Evolutionary conservation across 805 yeast species (phyloP).

Genomic region (Candida odintsovae): DNA sequence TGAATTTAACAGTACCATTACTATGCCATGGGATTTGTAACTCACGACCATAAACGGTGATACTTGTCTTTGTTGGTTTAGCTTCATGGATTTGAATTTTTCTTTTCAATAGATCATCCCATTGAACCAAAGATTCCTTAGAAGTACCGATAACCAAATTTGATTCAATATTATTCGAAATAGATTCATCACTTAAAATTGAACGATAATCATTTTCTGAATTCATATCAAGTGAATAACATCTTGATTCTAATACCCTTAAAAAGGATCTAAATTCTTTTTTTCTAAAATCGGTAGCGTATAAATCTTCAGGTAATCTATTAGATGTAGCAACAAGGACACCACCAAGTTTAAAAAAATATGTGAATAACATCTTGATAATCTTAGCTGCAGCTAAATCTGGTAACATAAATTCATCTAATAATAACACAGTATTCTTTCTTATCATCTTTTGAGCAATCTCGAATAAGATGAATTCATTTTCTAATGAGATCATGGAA

Average conservation of each 20-base stretch:
- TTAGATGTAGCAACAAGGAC: conserved; percentile 71
- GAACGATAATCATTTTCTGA: conserved; percentile 52
- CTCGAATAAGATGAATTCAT: conserved; percentile 61
- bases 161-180: conserved; percentile 15
- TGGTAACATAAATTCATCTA: conserved; percentile 75
- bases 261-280: conserved; percentile 53
- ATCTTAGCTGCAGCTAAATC: conserved; percentile 72
- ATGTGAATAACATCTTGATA: conserved; percentile 56
- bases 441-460: conserved; percentile 59
- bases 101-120: conserved; percentile 31
- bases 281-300: conserved; percentile 58
- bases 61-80: conserved; percentile 16
- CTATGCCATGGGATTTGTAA: conserved; percentile 40
- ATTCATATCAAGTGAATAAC: conserved; percentile 58
- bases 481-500: conserved; percentile 37
- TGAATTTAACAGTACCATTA: conserved; percentile 40
- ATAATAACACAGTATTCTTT: conserved; percentile 50
- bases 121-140: conserved; percentile 9
- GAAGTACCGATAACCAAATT: conserved; percentile 34
- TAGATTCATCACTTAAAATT: conserved; percentile 13
- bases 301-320: conserved; percentile 65
- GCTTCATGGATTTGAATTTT: conserved; percentile 7
- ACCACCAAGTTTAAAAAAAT: conserved; percentile 69
- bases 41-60: conserved; percentile 53
- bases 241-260: conserved; percentile 49